A percentile compares a stretch with the other conserved stretches of the same genome.
These are phyloP conservation scores for Brasenia schreberi DNA, from an alignment of 164 flowering plant genomes.

Conservation along the genomic window DNA sequence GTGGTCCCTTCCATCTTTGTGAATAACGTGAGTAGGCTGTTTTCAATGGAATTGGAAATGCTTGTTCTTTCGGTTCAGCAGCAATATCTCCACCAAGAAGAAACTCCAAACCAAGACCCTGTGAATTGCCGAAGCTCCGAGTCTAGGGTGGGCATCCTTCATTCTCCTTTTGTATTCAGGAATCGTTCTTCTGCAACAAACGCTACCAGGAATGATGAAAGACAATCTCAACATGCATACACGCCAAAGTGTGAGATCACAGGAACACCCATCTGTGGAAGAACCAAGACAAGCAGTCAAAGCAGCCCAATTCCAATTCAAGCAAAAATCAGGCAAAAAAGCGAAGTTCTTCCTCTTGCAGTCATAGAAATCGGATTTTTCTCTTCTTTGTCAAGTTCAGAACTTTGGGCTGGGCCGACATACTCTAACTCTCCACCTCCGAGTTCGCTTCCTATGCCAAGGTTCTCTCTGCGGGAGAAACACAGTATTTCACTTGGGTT, in stretches of 20 bases:
- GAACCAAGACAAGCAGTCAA: conserved; percentile 5
- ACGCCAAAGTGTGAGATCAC: not conserved
- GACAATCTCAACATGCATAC: not conserved
- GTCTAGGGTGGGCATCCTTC: conserved; percentile 42
- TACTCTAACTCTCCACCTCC: conserved; percentile 94
- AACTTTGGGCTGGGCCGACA: conserved; percentile 69
- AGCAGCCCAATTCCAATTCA: conserved; percentile 29
- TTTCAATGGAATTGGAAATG: conserved; percentile 74
- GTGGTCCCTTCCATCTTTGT: not conserved
- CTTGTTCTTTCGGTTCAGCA: conserved; percentile 51
- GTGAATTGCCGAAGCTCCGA: conserved; percentile 48
- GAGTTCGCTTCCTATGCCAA: conserved; percentile 89
- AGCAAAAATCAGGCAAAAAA: conserved; percentile 7
- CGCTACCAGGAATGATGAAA: not conserved
- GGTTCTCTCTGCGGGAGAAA: conserved; percentile 50
- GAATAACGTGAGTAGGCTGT: not conserved
- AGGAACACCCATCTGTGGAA: not conserved
- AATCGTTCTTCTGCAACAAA: not conserved
- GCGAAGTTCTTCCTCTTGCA: conserved; percentile 13
- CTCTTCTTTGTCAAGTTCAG: conserved; percentile 12
- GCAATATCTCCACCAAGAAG: conserved; percentile 13
- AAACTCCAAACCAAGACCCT: not conserved
- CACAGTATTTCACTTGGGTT: conserved; percentile 66
- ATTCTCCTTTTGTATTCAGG: conserved; percentile 24
- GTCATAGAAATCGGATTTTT: not conserved